Percentiles rank a stretch among this genome's conserved stretches.
These are phyloP conservation scores for Naumovozyma dairenensis DNA, from an alignment of 805 yeast species.

Conservation along the genomic window DNA sequence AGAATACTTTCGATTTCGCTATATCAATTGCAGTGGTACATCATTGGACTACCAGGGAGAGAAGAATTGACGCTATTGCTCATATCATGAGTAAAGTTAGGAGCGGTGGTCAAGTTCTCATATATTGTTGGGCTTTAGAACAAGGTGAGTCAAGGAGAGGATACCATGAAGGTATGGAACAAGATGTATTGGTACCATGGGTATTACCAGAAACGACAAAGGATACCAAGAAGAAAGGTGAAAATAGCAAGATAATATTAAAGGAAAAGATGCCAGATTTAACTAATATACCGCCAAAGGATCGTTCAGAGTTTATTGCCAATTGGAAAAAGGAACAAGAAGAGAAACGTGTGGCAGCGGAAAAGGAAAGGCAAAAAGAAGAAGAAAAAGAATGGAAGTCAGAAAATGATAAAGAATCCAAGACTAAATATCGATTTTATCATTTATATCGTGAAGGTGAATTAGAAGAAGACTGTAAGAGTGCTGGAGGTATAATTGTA, in stretches of 20 bases:
- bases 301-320: constrained; percentile 22
- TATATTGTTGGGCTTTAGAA: constrained; percentile 96
- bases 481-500: constrained; percentile 63
- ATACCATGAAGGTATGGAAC: constrained; percentile 83
- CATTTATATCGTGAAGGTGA: constrained; percentile 84
- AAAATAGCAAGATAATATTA: constrained; percentile 4
- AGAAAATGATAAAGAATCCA: constrained; percentile 23
- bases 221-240: constrained; percentile 13
- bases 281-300: constrained; percentile 18
- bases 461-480: constrained; percentile 53
- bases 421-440: constrained; percentile 73
- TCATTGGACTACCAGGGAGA: constrained; percentile 77
- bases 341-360: constrained; percentile 13
- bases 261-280: constrained; percentile 20
- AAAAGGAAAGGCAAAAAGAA: constrained; percentile 10
- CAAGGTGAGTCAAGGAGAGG: constrained; percentile 85
- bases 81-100: constrained; percentile 55
- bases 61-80: constrained; percentile 66
- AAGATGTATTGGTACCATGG: constrained; percentile 95
- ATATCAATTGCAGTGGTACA: constrained; percentile 93
- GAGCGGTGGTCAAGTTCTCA: constrained; percentile 56
- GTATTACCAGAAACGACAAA: constrained; percentile 43
- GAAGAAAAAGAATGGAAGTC: constrained; percentile 8
- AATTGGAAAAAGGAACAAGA: constrained; percentile 24
- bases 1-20: constrained; percentile 59